Percentiles rank a stretch among this genome's conserved stretches.
Evolutionary conservation across 306 rosid species (phyloP).

Genomic region (Rosa persica): DNA sequence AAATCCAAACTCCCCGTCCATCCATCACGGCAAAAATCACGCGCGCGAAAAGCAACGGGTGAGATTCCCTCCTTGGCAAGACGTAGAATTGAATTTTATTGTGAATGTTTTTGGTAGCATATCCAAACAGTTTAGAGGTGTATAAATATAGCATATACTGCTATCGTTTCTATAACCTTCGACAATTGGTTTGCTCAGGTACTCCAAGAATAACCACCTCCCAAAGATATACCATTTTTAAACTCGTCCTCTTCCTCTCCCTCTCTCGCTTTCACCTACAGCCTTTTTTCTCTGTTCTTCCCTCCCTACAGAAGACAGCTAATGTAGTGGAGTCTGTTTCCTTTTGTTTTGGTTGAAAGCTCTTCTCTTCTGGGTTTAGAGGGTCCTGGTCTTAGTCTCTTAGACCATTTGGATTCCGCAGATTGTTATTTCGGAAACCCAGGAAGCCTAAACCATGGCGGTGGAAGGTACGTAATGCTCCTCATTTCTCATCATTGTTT

Average conservation of each 20-base stretch:
- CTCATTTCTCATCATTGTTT: not conserved
- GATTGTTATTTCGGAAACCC: slow-evolving; percentile 13
- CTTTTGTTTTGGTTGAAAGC: slow-evolving; percentile 8
- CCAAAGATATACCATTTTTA: slow-evolving; percentile 48
- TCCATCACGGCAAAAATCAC: slow-evolving; percentile 46
- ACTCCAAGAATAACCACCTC: slow-evolving; percentile 55
- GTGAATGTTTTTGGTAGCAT: slow-evolving; percentile 10
- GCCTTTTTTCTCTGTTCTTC: not conserved
- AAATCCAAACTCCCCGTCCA: not conserved
- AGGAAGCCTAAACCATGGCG: slow-evolving; percentile 26
- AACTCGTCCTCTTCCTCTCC: slow-evolving; percentile 20
- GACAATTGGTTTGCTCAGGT: slow-evolving; percentile 29
- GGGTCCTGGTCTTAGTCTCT: slow-evolving; percentile 19
- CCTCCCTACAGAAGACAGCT: slow-evolving; percentile 10
- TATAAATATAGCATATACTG: slow-evolving; percentile 64
- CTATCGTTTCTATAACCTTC: slow-evolving; percentile 33
- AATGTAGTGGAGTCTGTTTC: slow-evolving; percentile 25
- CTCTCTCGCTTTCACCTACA: slow-evolving; percentile 11
- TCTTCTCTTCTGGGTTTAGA: slow-evolving; percentile 16
- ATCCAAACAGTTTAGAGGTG: slow-evolving; percentile 11
- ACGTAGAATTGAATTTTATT: not conserved
- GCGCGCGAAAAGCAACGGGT: slow-evolving; percentile 29
- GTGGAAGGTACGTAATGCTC: slow-evolving; percentile 41
- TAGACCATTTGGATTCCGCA: not conserved
- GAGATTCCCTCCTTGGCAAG: slow-evolving; percentile 30